Evolutionary conservation across 139 green algal species (phyloP), one percentile per base, ranked within the genome.

Genomic region (Tetraselmis chui): DNA sequence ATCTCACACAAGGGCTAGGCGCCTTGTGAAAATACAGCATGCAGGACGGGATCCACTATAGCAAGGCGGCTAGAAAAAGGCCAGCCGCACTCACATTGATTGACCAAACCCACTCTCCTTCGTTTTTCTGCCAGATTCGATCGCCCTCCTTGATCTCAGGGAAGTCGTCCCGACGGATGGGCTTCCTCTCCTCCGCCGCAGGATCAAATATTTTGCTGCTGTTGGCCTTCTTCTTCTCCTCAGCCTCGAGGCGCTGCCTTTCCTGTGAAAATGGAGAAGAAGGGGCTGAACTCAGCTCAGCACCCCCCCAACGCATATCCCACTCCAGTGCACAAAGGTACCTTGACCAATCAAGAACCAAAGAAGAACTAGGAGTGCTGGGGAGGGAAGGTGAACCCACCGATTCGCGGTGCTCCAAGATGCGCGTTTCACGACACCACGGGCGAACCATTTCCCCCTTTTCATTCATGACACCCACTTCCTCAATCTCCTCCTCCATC

Each of bases 381-480:
- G 75, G 27, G 28, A 22, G 27, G 27, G 75, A 5, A 22, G 27
- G 75, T 22, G 28, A 22, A 0, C 76, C 77, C 83, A 93, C 90
- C 28, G 78, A 77, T 84, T 97, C 93, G 22, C 88, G 87, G 67
- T 97, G 92, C 78, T 98, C 94, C 76, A 95, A 78, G 18, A 97
- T 86, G 75, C 93, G 87, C 11, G 93, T 96, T 29, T 86, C 90
- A 28, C 90, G 84, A 85, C 93, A 95, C 93, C 94, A 96, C 0
- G 93, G 93, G 29, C 93, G 78, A 82, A 81, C 79, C 86, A 96
- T 85, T 88, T 96, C 86, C 0, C 92, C 93, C 1, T 89, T 79
- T 59, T 93, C 89, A 79, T 67, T 91, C 92, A 32, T 92, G 24
- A n/a, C 85, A 83, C 1, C 92, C 89, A 27, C 91, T 84, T 93